phyloP scores from a whole-genome alignment of 202 grass and related monocot genomes.

The Cymbopogon flexuosus region DNA sequence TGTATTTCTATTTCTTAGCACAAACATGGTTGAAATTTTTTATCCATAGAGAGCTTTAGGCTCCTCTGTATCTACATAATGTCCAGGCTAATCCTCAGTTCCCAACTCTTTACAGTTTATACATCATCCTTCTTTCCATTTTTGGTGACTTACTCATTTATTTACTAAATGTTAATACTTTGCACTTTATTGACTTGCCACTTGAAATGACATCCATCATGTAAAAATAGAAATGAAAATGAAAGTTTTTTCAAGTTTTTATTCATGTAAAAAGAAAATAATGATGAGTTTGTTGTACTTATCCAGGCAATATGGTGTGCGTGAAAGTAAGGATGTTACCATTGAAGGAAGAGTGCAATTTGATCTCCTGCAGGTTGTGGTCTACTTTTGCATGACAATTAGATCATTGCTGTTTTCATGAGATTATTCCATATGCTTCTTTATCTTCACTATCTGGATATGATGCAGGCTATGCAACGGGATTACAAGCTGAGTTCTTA shows the following conservation, averaged over 20 bases:
- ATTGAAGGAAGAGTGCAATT: conserved; percentile 97
- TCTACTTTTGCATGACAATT: conserved; percentile 24
- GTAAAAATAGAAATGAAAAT: conserved; percentile 17
- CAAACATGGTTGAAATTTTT: not conserved
- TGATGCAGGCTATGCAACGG: conserved; percentile 75
- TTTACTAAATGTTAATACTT: conserved; percentile 25
- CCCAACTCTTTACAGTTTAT: not conserved
- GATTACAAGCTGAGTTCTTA: conserved; percentile 99
- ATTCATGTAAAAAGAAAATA: conserved; percentile 4
- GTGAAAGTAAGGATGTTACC: conserved; percentile 98
- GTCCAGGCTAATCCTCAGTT: not conserved
- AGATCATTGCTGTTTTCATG: not conserved
- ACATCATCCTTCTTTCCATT: no score
- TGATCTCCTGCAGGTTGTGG: conserved; percentile 86
- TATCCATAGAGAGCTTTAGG: not conserved
- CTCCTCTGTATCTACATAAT: not conserved
- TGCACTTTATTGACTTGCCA: not conserved
- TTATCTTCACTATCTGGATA: conserved; percentile 30
- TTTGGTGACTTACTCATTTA: not conserved
- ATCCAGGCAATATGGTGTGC: conserved; percentile 81
- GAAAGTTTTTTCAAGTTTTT: not conserved
- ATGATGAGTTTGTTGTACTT: conserved; percentile 21
- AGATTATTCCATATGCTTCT: conserved; percentile 25
- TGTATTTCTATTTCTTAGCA: not conserved
- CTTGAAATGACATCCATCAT: not conserved